Evolutionary conservation across 192 early-diverging fungal species (phyloP).

Genomic region (Entrophospora sp.): DNA sequence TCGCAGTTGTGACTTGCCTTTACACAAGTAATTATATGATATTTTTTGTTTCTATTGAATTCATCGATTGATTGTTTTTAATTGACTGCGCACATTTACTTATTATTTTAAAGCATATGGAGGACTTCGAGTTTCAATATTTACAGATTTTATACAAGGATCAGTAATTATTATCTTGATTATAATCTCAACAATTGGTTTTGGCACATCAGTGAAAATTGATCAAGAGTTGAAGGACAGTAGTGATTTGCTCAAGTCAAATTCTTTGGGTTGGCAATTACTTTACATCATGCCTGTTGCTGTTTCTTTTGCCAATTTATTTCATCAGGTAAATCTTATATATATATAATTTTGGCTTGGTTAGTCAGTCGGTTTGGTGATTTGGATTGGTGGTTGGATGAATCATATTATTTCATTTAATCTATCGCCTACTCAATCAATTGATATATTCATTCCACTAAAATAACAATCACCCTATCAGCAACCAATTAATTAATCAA

Average conservation of each 20-base stretch:
- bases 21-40: constrained; percentile 34
- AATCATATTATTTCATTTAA: too few relatives aligned
- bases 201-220: constrained; percentile 37
- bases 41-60: neutral
- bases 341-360: too few relatives aligned
- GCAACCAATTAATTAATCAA: too few relatives aligned
- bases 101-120: too few relatives aligned
- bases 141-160: constrained; percentile 49
- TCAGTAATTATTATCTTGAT: constrained; percentile 41
- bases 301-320: constrained; percentile 49
- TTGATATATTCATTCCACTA: too few relatives aligned
- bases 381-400: too few relatives aligned
- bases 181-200: constrained; percentile 35
- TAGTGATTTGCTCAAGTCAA: constrained; percentile 40
- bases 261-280: constrained; percentile 49
- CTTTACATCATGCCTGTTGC: constrained; percentile 50
- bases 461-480: too few relatives aligned
- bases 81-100: too few relatives aligned
- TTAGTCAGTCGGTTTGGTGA: too few relatives aligned
- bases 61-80: neutral
- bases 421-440: too few relatives aligned
- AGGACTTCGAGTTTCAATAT: constrained; percentile 47
- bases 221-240: constrained; percentile 29
- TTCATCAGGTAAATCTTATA: constrained; percentile 48
- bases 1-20: constrained; percentile 47